Evolutionary conservation across 495 filamentous ascomycete species (phyloP), one percentile per base, ranked within the genome.

Genomic region (Aspergillus hancockii): DNA sequence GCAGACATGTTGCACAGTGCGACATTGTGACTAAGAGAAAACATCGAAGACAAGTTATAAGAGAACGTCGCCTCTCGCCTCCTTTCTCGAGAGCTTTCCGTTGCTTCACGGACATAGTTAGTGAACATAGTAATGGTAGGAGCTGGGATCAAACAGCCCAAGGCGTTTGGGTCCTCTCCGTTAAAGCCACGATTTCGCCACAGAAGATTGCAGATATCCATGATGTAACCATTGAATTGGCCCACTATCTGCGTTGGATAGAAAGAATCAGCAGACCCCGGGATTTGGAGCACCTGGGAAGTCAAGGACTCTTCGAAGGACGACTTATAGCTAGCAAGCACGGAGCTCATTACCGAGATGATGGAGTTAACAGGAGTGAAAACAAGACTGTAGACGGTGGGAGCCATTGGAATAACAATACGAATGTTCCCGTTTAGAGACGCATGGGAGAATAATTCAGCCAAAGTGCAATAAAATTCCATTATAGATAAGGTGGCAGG

Each of bases 171-270:
- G 60, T 94, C 90, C 10, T 82, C 76, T 2, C 71, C 73, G 43
- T 85, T 85, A 32, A 97, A 85, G 0, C 88, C 92, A 14, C 88
- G 87, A 21, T 85, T 86, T 19, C 90, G 83, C 91, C 92, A 95
- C 14, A 96, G 63, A 47, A 90, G 83, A 65, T 97, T 95, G 76
- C 90, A 94, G 41, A 91, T 81, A 65, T 97, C 92, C 88, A 94
- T 94, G 31, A 96, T 80, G 65, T 88, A 92, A 9, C 88, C 88
- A 70, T 97, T 97, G 75, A 94, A 93, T 21, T 82, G 77, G 43
- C 84, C 80, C 53, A 92, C 76, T 4, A 77, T 50, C 3, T 83
- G 63, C 81, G 84, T 61, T 72, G 74, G 49, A 71, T 79, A 61
- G 75, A 82, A 59, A 75, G 81, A 51, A 58, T 70, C 54, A 55